Evolutionary conservation across 306 rosid species (phyloP).

Genomic region (Ormosia emarginata): DNA sequence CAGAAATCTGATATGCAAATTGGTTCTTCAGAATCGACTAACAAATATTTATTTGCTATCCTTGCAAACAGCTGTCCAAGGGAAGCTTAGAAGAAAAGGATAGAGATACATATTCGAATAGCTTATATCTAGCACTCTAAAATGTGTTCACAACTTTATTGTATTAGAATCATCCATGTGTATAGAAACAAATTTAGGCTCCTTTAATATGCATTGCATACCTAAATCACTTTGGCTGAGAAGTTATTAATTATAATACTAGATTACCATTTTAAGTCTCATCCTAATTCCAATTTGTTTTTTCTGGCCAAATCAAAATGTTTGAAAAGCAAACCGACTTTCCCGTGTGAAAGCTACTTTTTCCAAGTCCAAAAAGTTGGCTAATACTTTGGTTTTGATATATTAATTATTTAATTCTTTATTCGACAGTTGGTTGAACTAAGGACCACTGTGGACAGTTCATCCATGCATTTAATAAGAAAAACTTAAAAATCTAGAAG

Average conservation of each 20-base stretch:
- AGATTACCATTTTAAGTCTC: neutral
- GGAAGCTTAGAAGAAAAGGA: neutral
- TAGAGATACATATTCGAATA: neutral
- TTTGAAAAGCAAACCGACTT: neutral
- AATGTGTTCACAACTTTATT: neutral
- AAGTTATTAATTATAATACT: neutral
- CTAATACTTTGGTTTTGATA: neutral
- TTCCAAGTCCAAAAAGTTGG: slow-evolving; percentile 1
- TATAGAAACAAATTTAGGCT: neutral
- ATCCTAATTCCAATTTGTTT: neutral
- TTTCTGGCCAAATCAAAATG: neutral
- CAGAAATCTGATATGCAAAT: slow-evolving; percentile 14
- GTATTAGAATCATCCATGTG: neutral
- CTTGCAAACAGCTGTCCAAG: neutral
- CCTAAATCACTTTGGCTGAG: neutral
- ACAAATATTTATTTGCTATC: neutral
- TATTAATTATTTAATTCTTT: neutral
- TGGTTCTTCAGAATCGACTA: neutral
- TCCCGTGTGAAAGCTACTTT: neutral
- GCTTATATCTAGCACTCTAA: neutral
- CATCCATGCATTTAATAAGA: neutral
- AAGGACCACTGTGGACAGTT: neutral
- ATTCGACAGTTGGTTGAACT: slow-evolving; percentile 7
- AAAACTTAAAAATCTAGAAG: neutral
- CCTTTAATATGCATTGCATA: neutral